Evolutionary conservation across 2,329 filamentous ascomycete species (phyloP).

Genomic region (Pestalotiopsis sp.): DNA sequence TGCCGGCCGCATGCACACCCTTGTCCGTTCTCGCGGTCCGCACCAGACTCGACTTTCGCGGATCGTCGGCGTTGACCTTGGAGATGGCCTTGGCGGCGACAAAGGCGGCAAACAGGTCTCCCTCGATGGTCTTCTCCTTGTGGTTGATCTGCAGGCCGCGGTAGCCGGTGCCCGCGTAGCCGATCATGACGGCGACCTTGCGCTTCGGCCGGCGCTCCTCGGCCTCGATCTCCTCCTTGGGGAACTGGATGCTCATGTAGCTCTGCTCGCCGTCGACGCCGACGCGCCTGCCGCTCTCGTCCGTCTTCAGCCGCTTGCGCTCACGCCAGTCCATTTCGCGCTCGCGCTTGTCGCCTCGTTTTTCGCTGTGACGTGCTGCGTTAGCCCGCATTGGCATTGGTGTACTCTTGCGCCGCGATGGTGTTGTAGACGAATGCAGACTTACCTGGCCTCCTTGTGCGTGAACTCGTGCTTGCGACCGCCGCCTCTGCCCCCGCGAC

Average conservation of each 20-base stretch:
- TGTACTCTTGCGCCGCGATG: slow-evolving; percentile 10
- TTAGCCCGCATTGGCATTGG: slow-evolving; percentile 33
- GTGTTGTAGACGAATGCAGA: background rate
- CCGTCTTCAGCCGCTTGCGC: slow-evolving; percentile 57
- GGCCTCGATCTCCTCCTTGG: slow-evolving; percentile 81
- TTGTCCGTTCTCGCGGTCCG: slow-evolving; percentile 96
- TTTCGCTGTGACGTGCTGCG: slow-evolving; percentile 54
- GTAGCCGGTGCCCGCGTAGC: slow-evolving; percentile 95
- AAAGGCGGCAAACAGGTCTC: slow-evolving; percentile 91
- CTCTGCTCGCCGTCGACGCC: slow-evolving; percentile 43
- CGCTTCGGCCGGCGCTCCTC: slow-evolving; percentile 90
- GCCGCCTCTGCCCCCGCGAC: slow-evolving; percentile 18
- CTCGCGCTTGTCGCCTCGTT: slow-evolving; percentile 50
- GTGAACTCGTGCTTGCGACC: slow-evolving; percentile 19
- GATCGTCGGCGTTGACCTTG: slow-evolving; percentile 95
- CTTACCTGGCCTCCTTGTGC: slow-evolving; percentile 19
- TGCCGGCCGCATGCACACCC: slow-evolving; percentile 93
- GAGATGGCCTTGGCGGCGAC: slow-evolving; percentile 91
- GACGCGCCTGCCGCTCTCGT: slow-evolving; percentile 33
- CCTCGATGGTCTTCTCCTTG: slow-evolving; percentile 90
- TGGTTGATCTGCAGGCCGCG: slow-evolving; percentile 92
- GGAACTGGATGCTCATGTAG: slow-evolving; percentile 60
- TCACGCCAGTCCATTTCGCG: slow-evolving; percentile 48
- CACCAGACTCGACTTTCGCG: slow-evolving; percentile 92
- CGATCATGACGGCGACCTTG: slow-evolving; percentile 94